phyloP scores from a whole-genome alignment of 306 rosid genomes.

The Dalbergia oliveri region DNA sequence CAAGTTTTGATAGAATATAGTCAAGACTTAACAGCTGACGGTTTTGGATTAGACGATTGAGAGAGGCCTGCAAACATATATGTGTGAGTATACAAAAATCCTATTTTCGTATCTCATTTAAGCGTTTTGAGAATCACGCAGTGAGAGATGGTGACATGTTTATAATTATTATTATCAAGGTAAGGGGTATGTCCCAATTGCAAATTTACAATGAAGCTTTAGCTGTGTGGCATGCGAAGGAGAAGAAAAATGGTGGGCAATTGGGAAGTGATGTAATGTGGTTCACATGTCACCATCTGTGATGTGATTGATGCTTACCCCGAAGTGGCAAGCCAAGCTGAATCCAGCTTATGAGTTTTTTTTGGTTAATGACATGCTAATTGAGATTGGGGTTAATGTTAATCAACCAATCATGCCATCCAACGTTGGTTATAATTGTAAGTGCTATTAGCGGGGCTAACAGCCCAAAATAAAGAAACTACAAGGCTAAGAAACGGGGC shows the following conservation, averaged over 20 bases:
- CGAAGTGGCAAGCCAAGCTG: not conserved
- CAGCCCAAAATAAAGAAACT: too few relatives aligned
- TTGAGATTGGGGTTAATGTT: not conserved
- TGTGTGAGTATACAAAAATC: not conserved
- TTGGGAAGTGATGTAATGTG: too few relatives aligned
- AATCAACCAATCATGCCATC: not conserved
- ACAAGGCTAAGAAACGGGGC: too few relatives aligned
- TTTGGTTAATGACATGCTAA: not conserved
- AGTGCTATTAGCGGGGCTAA: not conserved
- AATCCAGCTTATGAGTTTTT: conserved; percentile 3
- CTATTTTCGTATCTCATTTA: conserved; percentile 18
- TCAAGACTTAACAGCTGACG: not conserved
- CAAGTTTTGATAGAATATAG: not conserved
- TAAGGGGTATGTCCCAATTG: not conserved
- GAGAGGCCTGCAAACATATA: not conserved
- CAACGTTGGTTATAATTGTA: not conserved
- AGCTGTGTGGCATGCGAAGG: conserved; percentile 28
- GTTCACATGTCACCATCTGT: too few relatives aligned
- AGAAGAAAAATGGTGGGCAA: too few relatives aligned
- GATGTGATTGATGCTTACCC: too few relatives aligned
- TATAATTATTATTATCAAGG: not conserved
- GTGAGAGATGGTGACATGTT: conserved; percentile 6
- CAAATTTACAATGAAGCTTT: not conserved
- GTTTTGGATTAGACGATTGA: not conserved
- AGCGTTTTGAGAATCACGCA: not conserved